phyloP scores from a whole-genome alignment of 805 yeast species.

The Starmerella vitae region DNA sequence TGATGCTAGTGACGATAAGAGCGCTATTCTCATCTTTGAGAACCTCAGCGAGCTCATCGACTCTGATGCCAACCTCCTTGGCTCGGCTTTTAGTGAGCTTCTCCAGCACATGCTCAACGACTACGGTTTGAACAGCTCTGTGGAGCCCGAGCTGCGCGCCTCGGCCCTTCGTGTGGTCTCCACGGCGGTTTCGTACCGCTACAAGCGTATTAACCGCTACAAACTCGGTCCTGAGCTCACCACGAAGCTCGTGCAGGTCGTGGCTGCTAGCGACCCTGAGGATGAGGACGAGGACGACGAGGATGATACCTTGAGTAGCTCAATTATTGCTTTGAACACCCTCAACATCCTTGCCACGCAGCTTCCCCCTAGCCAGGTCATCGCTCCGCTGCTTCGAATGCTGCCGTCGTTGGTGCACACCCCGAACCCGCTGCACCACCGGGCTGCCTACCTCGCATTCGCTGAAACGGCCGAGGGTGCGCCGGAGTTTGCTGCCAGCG shows the following conservation, averaged over 20 bases:
- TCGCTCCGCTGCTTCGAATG: slow-evolving; percentile 55
- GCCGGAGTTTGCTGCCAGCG: slow-evolving; percentile 76
- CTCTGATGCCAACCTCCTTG: slow-evolving; percentile 64
- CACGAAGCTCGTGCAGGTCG: slow-evolving; percentile 54
- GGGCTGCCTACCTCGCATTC: slow-evolving; percentile 73
- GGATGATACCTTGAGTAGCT: slow-evolving; percentile 80
- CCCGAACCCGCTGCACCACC: slow-evolving; percentile 59
- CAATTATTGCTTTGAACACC: slow-evolving; percentile 64
- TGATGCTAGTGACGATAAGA: slow-evolving; percentile 53
- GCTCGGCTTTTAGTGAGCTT: slow-evolving; percentile 57
- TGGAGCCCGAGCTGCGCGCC: slow-evolving; percentile 71
- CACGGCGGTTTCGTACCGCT: slow-evolving; percentile 65
- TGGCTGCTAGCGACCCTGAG: slow-evolving; percentile 64
- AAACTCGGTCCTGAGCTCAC: slow-evolving; percentile 77
- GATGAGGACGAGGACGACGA: slow-evolving; percentile 74
- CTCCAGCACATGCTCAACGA: slow-evolving; percentile 56
- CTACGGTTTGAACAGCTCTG: slow-evolving; percentile 46
- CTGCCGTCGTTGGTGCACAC: slow-evolving; percentile 33
- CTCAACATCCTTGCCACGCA: slow-evolving; percentile 65
- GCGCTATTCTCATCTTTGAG: slow-evolving; percentile 64
- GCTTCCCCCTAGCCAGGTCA: slow-evolving; percentile 86
- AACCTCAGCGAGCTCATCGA: slow-evolving; percentile 68
- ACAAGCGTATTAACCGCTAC: slow-evolving; percentile 61
- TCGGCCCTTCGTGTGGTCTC: slow-evolving; percentile 76
- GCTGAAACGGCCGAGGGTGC: slow-evolving; percentile 84